Percentiles rank a stretch among this genome's conserved stretches.
Evolutionary conservation across 2,329 filamentous ascomycete species (phyloP).

Genomic region (Endocalyx cinctus): DNA sequence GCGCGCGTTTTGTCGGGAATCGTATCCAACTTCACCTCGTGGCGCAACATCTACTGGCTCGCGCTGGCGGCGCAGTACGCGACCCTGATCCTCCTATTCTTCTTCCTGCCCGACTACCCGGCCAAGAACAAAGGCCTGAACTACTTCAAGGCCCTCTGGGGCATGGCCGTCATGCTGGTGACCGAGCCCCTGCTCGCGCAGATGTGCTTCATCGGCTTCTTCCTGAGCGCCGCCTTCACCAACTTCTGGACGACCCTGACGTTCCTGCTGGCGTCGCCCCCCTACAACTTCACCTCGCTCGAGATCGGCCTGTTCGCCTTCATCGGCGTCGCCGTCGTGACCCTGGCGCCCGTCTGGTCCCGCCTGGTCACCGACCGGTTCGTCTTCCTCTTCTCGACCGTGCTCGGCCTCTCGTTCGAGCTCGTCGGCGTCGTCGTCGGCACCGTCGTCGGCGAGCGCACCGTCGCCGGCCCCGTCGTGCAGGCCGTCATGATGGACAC

Average conservation of each 20-base stretch:
- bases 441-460: constrained; percentile 62
- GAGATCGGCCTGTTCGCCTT: constrained; percentile 75
- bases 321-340: constrained; percentile 67
- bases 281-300: constrained; percentile 63
- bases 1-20: constrained; percentile 67
- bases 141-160: constrained; percentile 56
- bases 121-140: constrained; percentile 56
- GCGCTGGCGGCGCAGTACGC: constrained; percentile 59
- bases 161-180: constrained; percentile 53
- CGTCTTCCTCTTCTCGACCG: constrained; percentile 61
- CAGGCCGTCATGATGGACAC: constrained; percentile 66
- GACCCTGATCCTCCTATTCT: constrained; percentile 57
- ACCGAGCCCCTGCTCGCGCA: constrained; percentile 59
- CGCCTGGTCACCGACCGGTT: constrained; percentile 66
- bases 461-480: constrained; percentile 66
- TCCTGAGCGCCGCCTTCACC: constrained; percentile 54
- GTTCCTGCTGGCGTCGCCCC: constrained; percentile 67
- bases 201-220: constrained; percentile 40
- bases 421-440: constrained; percentile 61
- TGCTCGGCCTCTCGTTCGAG: constrained; percentile 56
- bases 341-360: constrained; percentile 64
- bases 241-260: constrained; percentile 70
- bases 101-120: constrained; percentile 68
- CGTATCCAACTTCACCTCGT: constrained; percentile 59
- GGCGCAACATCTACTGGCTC: constrained; percentile 67